phyloP scores from a whole-genome alignment of 148 eudicot genomes.

The Chenopodium formosanum region DNA sequence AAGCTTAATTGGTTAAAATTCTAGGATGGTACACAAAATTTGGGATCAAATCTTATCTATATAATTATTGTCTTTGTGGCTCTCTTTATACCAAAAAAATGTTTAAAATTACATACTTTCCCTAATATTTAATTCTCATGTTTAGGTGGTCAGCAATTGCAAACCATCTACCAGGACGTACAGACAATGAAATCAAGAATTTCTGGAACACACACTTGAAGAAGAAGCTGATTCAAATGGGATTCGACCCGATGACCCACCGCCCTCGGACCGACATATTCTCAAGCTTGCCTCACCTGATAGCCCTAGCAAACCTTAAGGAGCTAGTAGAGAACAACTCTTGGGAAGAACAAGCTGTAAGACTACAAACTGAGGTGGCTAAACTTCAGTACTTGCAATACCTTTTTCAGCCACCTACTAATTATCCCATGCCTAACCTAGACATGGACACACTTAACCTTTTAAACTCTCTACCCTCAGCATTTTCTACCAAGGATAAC shows the following conservation, averaged over 20 bases:
- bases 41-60: too few species aligned
- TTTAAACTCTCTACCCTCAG: constrained; percentile 44
- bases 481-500: constrained; percentile 23
- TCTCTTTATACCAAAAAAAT: too few species aligned
- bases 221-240: constrained; percentile 94
- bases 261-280: constrained; percentile 87
- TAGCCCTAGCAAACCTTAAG: constrained; percentile 86
- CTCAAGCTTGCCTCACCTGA: constrained; percentile 85
- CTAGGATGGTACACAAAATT: too few species aligned
- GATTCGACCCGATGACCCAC: constrained; percentile 94
- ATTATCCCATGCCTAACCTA: constrained; percentile 27
- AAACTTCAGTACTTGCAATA: constrained; percentile 67
- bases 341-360: constrained; percentile 82
- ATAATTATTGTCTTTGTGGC: too few species aligned
- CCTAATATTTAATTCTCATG: too few species aligned
- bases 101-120: too few species aligned
- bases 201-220: constrained; percentile 98
- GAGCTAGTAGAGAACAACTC: constrained; percentile 63
- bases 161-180: constrained; percentile 80
- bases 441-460: constrained; percentile 60
- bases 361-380: constrained; percentile 70
- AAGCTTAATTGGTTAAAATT: too few species aligned
- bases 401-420: constrained; percentile 57
- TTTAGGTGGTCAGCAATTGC: constrained; percentile 95
- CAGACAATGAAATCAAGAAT: constrained; percentile 93